Base-by-base conservation (phyloP, 192 early-diverging fungal genomes). In the Cetraspora pellucida region DNA sequence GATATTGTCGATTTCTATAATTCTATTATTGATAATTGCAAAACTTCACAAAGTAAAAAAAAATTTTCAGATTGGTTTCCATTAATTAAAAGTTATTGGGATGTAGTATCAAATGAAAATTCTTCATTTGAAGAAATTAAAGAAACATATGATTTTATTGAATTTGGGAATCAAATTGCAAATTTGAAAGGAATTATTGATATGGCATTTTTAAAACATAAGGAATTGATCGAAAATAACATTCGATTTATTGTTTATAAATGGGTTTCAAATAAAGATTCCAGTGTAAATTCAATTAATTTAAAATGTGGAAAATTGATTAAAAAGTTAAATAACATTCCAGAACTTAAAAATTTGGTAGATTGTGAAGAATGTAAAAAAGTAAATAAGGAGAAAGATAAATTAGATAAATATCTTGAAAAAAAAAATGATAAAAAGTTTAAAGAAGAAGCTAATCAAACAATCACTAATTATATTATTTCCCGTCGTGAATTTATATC, bases 131-230 rank as follows among this genome's bases (percentile, higher is more conserved):
- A 75, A 60, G 66, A 75, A 28, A 54, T 75, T 10, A 64, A 44
- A 25, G 74, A 75, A 65, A 75, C 66, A 19, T 16, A 64, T 46
- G 59, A 75, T 45, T 75, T 75, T 61, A 75, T 75, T 27, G 74
- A 61, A 19, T 59, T 45, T 43, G 74, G 60, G 1, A 46, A 75
- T 16, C 44, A 23, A 65, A 75, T 75, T 44, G 13, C 74, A 50
- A 75, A 14, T 6, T 45, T 75, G 19, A 75, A 75, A 66, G 74
- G 66, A 46, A 65, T 30, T 5, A 75, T 75, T 31, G 74, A 75
- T 2, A 31, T 10, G 10, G 31, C 74, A 55, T 75, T 75, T 4
- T 16, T 14, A 31, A 64, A 64, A 64, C 61, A 64, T 37, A 30
- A 64, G 17, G 61, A 64, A 64, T 64, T 19, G 17, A 64, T 64